These are phyloP conservation scores for Arthrobotrys pseudoclavata DNA, from an alignment of 2,329 filamentous ascomycete genomes.

Conservation along the genomic window DNA sequence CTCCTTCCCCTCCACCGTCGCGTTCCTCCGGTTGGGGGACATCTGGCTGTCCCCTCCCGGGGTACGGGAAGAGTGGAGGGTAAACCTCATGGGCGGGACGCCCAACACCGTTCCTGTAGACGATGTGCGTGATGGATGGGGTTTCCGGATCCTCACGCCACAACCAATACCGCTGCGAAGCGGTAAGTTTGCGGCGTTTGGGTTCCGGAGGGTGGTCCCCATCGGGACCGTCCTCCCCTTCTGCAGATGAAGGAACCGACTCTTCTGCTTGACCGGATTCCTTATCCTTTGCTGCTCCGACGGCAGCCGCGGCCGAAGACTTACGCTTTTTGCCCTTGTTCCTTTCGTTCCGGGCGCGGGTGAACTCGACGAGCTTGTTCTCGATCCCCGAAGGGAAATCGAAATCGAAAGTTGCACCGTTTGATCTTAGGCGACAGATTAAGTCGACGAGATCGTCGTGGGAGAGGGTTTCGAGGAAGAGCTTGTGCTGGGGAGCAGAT, in stretches of 20 bases:
- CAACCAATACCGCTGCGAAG: background rate
- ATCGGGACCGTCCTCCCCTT: background rate
- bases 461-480: background rate
- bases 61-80: background rate
- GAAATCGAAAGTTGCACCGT: background rate
- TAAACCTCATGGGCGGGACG: conserved; percentile 8
- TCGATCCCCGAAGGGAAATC: background rate
- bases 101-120: background rate
- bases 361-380: conserved; percentile 7
- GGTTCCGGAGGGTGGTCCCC: background rate
- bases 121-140: conserved; percentile 38
- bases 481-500: background rate
- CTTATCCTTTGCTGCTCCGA: background rate
- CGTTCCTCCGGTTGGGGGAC: background rate
- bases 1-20: background rate
- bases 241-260: background rate
- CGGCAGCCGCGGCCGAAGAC: too few relatives aligned
- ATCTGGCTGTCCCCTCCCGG: background rate
- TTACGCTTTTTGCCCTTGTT: background rate
- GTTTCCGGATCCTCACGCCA: conserved; percentile 38
- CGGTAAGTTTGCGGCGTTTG: conserved; percentile 14
- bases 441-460: conserved; percentile 1
- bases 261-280: background rate
- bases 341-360: background rate
- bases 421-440: conserved; percentile 1